Percentiles rank a stretch among this genome's conserved stretches.
phyloP scores from a whole-genome alignment of 2,329 filamentous ascomycete species.

The Huntiella savannae region DNA sequence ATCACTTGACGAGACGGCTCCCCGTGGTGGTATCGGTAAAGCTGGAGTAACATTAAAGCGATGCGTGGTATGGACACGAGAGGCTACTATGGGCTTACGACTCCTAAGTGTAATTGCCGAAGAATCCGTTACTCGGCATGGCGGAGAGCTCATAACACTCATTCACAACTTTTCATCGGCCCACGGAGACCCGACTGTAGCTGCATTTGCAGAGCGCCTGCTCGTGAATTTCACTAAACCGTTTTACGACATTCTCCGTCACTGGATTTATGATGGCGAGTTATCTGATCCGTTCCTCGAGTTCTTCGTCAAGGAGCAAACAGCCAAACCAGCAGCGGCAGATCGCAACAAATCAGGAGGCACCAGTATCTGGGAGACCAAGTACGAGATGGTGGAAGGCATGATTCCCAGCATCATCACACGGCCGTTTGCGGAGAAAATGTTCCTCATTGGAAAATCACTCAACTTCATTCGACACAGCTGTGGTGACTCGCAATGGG shows the following conservation, averaged over 20 bases:
- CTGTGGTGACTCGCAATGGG: conserved; percentile 85
- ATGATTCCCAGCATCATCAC: conserved; percentile 76
- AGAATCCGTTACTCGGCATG: conserved; percentile 63
- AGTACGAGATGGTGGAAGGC: conserved; percentile 33
- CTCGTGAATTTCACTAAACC: conserved; percentile 74
- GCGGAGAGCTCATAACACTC: conserved; percentile 79
- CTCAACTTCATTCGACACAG: conserved; percentile 96
- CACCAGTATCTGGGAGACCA: conserved; percentile 82
- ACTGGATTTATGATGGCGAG: conserved; percentile 98
- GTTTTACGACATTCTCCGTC: conserved; percentile 88
- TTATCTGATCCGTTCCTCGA: conserved; percentile 88
- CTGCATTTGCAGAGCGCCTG: conserved; percentile 77
- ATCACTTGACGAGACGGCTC: conserved; percentile 47
- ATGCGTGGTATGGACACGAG: conserved; percentile 92
- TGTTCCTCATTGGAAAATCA: conserved; percentile 93
- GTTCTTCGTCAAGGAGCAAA: conserved; percentile 71
- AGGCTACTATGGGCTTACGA: conserved; percentile 86
- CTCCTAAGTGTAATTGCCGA: conserved; percentile 90
- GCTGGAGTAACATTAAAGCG: conserved; percentile 85
- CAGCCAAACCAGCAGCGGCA: conserved; percentile 26
- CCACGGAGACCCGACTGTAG: conserved; percentile 88
- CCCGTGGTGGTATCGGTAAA: conserved; percentile 56
- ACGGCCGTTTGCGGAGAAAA: conserved; percentile 81
- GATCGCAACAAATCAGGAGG: conserved; percentile 33
- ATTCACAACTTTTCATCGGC: conserved; percentile 88